Evolutionary conservation across 495 filamentous ascomycete species (phyloP).

Genomic region (Chlorociboria aeruginascens): DNA sequence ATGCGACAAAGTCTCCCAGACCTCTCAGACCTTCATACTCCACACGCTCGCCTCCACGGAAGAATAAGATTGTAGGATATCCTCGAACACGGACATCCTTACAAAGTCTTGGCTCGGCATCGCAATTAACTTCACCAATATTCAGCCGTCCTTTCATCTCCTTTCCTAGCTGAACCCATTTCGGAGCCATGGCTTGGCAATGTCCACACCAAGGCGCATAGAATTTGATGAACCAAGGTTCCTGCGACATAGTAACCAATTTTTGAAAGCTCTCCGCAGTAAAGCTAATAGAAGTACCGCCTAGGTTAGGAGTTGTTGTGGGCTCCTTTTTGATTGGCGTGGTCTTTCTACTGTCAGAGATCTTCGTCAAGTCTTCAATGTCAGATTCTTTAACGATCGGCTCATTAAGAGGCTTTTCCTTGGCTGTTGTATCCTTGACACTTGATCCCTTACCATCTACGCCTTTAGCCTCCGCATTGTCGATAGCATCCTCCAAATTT

Average conservation of each 20-base stretch:
- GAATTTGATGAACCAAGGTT: conserved; percentile 98
- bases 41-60: conserved; percentile 80
- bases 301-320: conserved; percentile 50
- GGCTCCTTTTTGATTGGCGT: conserved; percentile 16
- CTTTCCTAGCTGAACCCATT: conserved; percentile 79
- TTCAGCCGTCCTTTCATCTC: conserved; percentile 82
- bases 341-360: conserved; percentile 5
- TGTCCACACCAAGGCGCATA: conserved; percentile 96
- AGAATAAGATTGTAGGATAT: conserved; percentile 87
- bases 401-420: background rate
- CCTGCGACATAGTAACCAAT: conserved; percentile 71
- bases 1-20: conserved; percentile 78
- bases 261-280: conserved; percentile 79
- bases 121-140: conserved; percentile 94
- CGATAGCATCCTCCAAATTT: background rate
- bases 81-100: conserved; percentile 69
- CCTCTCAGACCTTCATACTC: conserved; percentile 92
- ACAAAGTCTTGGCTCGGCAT: conserved; percentile 70
- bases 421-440: conserved; percentile 7
- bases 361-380: conserved; percentile 1
- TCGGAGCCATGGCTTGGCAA: conserved; percentile 83
- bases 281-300: conserved; percentile 62
- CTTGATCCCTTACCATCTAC: background rate
- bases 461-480: background rate
- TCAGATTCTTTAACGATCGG: conserved; percentile 5